Percentiles rank a stretch among this genome's conserved stretches.
These are phyloP conservation scores for Schrenkiella parvula DNA, from an alignment of 345 rosid genomes.

Conservation along the genomic window DNA sequence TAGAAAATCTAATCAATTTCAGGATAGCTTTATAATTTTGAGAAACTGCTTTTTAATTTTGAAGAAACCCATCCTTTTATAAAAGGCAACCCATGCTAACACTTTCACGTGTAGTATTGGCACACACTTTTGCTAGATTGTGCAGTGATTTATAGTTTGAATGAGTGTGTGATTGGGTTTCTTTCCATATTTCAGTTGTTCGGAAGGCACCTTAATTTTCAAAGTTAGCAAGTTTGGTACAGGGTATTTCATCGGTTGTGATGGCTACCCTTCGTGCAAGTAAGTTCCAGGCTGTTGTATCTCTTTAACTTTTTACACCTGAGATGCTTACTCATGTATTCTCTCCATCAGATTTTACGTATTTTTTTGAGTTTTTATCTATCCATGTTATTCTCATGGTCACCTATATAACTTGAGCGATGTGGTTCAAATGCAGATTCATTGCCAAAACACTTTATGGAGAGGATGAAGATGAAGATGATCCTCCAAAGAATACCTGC, in stretches of 20 bases:
- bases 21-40: too few relatives aligned
- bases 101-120: background rate
- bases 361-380: background rate
- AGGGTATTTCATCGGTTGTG: constrained; percentile 91
- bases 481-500: constrained; percentile 36
- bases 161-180: constrained; percentile 10
- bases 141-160: background rate
- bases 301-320: background rate
- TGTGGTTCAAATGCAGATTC: constrained; percentile 47
- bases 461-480: constrained; percentile 70
- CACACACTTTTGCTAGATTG: background rate
- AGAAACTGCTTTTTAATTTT: background rate
- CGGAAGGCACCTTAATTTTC: constrained; percentile 79
- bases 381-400: background rate
- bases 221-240: constrained; percentile 81
- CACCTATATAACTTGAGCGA: constrained; percentile 9
- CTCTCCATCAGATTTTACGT: background rate
- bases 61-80: background rate
- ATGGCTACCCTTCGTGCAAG: constrained; percentile 93
- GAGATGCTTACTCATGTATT: background rate
- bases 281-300: constrained; percentile 42
- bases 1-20: constrained; percentile 5
- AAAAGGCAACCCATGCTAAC: background rate
- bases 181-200: constrained; percentile 58
- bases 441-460: constrained; percentile 85